These are phyloP conservation scores for Asterophora parasitica DNA, from an alignment of 768 basidiomycete genomes.

Conservation along the genomic window DNA sequence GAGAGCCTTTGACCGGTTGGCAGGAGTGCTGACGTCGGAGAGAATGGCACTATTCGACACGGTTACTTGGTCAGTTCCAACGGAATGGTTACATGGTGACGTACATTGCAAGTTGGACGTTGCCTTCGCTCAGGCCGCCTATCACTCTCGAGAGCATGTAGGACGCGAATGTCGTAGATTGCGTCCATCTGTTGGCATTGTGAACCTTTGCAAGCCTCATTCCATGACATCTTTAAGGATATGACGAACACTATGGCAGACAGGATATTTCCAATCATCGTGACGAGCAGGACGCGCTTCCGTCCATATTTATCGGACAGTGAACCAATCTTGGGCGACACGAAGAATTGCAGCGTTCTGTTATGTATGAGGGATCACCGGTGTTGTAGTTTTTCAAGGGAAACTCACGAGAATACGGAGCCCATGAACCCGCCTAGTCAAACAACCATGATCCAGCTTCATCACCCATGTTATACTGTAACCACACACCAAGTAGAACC, in stretches of 20 bases:
- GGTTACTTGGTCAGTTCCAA: background rate
- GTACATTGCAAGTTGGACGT: slow-evolving; percentile 93
- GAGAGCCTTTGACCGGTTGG: slow-evolving; percentile 78
- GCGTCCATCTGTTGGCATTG: slow-evolving; percentile 64
- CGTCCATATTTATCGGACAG: slow-evolving; percentile 91
- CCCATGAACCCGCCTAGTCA: slow-evolving; percentile 80
- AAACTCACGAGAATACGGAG: slow-evolving; percentile 81
- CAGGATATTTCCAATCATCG: slow-evolving; percentile 91
- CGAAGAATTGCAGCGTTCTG: slow-evolving; percentile 78
- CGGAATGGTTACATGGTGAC: slow-evolving; percentile 24
- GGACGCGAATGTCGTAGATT: slow-evolving; percentile 85
- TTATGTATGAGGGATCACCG: slow-evolving; percentile 27
- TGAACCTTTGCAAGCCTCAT: slow-evolving; percentile 1
- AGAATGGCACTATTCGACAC: slow-evolving; percentile 70
- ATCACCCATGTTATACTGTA: background rate
- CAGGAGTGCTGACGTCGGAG: slow-evolving; percentile 81
- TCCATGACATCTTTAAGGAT: background rate
- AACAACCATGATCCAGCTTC: background rate
- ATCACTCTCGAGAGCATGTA: slow-evolving; percentile 88
- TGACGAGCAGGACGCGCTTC: slow-evolving; percentile 72
- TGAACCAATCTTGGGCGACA: slow-evolving; percentile 77
- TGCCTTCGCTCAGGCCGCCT: slow-evolving; percentile 93
- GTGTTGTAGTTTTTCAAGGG: slow-evolving; percentile 12
- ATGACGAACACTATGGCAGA: slow-evolving; percentile 76
- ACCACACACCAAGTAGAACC: slow-evolving; percentile 72